Evolutionary conservation across 768 basidiomycete species (phyloP), one percentile per base, ranked within the genome.

Genomic region (Collybia sordida): DNA sequence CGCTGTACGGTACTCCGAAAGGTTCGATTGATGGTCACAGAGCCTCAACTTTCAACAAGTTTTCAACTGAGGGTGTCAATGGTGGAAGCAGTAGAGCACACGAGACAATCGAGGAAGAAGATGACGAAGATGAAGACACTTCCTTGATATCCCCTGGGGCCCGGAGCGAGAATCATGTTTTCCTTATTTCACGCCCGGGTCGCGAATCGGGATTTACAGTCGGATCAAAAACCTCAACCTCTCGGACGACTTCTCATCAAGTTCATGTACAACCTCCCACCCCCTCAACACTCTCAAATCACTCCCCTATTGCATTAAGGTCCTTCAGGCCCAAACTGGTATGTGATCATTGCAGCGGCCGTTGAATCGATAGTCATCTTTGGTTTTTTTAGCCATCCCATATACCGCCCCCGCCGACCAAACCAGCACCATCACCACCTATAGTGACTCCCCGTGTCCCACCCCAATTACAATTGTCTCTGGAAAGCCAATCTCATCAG

Each of bases 191-290:
- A 31, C n/a, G n/a, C n/a, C n/a, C n/a, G n/a, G 51, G 56, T 7
- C 39, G 54, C 21, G 51, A 45, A 8, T 44, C 39, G 5, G 31
- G 47, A 37, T 60, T 61, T 31, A 57, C 57, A 1, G 1, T 56
- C 8, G 59, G 58, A 23, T 56, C 57, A 11, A 45, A 48, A 8
- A 61, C 53, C 22, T 57, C 59, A 17, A 52, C 51, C 11, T 27
- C 39, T 25, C 43, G 27, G 31, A 47, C 51, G 22, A 28, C 35
- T 9, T 52, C 51, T 8, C 54, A 52, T 43, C 28, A 45, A 9
- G 48, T 63, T 36, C 56, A 51, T 15, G 50, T 61, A 6, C 24
- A 58, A 4, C 56, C 62, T 11, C 58, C 62, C 11, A 61, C 61
- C 1, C 61, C 63, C 12, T 58, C 58, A 1, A 49, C 49, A 0